Evolutionary conservation across 305 asterid genomes (phyloP), one percentile per base, ranked within the genome.

Genomic region (Plantago lanceolata): DNA sequence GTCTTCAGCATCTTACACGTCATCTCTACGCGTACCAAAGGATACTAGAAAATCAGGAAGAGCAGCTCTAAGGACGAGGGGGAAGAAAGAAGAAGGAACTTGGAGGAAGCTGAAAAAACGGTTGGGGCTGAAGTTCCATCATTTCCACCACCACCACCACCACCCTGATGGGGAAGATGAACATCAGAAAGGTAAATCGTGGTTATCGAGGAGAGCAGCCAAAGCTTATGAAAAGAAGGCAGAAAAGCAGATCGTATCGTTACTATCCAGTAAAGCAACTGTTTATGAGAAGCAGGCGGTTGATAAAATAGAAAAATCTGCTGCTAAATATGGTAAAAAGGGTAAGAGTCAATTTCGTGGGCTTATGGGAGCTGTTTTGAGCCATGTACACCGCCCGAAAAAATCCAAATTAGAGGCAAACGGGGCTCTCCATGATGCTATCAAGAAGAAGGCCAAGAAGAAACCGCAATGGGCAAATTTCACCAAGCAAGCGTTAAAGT

Each of bases 81-180:
- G 70, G 4, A 59, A 64, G 71, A 83, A 77, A 48, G 69, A 64
- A 59, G 47, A 60, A 11, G 84, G 91, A 60, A 64, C 67, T 15
- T 82, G 82, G 89, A 81, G 71, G 82, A 82, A 76, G 73, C 44
- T 89, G 71, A 85, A 85, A 76, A 76, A 89, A 61, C 78, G 62
- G 64, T 54, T 89, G 49, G 80, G 84, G 4, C 53, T 80, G 26
- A 70, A 85, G 58, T 80, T 83, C 13, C 86, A 85, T 48, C 88
- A 78, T 19, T 87, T 82, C 68, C 88, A 81, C 62, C 82, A 79
- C 52, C 83, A 78, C 28, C 28, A 24, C 28, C 28, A 24, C 28
- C 26, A 57, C 35, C 72, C 53, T 47, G 66, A 67, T 29, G 53
- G 65, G n/a, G 56, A 64, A 6, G 59, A 37, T 35, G 76, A 65